Evolutionary conservation across 805 yeast species (phyloP).

Genomic region (Wickerhamiella siamensis): DNA sequence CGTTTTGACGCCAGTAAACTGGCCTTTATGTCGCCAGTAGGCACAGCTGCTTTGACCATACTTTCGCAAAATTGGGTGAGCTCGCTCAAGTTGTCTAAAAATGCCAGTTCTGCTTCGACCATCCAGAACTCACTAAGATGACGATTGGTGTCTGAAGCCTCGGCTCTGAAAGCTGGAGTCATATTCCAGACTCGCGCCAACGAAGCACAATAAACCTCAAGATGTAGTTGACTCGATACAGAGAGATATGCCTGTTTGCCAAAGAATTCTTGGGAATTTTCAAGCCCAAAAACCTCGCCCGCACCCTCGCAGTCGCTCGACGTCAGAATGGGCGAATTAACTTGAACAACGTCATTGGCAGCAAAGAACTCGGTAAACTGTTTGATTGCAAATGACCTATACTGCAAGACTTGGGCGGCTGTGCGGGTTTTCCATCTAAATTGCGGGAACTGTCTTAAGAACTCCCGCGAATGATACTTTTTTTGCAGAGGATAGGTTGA

Average conservation of each 20-base stretch:
- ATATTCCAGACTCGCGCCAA: conserved; percentile 74
- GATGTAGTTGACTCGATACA: conserved; percentile 83
- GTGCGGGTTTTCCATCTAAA: conserved; percentile 59
- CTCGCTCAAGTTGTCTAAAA: conserved; percentile 39
- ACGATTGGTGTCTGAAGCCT: conserved; percentile 75
- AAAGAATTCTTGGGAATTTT: conserved; percentile 32
- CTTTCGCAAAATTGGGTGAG: conserved; percentile 52
- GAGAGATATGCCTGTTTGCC: conserved; percentile 59
- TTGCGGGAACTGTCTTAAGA: conserved; percentile 58
- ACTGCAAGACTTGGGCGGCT: conserved; percentile 52
- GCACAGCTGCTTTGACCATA: conserved; percentile 47
- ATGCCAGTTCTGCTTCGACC: conserved; percentile 83
- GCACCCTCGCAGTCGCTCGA: conserved; percentile 95
- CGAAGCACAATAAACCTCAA: conserved; percentile 67
- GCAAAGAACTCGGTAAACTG: conserved; percentile 42
- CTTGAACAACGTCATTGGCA: conserved; percentile 44
- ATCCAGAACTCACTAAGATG: conserved; percentile 96
- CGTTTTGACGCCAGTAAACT: conserved; percentile 21
- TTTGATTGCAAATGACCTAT: conserved; percentile 54
- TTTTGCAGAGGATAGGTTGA: conserved; percentile 71
- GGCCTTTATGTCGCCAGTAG: conserved; percentile 13
- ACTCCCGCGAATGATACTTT: conserved; percentile 52
- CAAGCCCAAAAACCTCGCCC: conserved; percentile 69
- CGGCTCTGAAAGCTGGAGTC: conserved; percentile 90
- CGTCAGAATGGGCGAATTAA: conserved; percentile 76